Base-by-base conservation (phyloP, 495 filamentous ascomycete species). In the Aspergillus cristatus region DNA sequence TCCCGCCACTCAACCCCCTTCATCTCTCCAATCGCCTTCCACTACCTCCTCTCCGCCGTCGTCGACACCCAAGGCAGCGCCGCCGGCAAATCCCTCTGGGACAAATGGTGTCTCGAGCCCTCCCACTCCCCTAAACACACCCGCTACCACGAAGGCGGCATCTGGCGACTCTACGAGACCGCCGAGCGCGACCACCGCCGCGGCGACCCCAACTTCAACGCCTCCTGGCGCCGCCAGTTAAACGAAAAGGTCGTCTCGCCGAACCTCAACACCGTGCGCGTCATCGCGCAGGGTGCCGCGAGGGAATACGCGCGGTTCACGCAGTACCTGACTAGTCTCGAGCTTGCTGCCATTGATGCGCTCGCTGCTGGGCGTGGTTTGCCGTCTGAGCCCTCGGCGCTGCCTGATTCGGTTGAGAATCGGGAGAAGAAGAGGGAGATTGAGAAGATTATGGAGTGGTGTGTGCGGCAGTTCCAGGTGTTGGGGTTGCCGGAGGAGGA, bases 41-140 rank as follows among this genome's bases (percentile, higher is more conserved):
- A 75, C 40, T 35, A 40, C 8, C 34, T 78, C 20, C 55, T 79
- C 12, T 46, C 60, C 13, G 67, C 65, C 11, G 36, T 76, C 6
- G 65, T 70, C n/a, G 62, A 75, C 22, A 42, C 47, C 0, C 51
- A 60, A 26, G 72, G 74, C 33, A 66, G 64, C 35, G 22, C 42
- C 14, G 50, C 47, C 32, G 74, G 63, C 14, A 58, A 53, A 32
- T 25, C 47, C 8, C 33, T 77, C 25, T 71, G 62, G 47, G 40
- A 60, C 7, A 43, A 42, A 18, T 72, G 69, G 61, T 76, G 73
- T 38, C 38, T 54, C 11, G 50, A 50, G 17, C 41, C 41, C 24
- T 4, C 20, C n/a, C 41, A 36, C 10, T 46, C 46, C 10, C 56
- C 61, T 0, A 18, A 41, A 1, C 10, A 24, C 11, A 28, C 31